Percentiles rank a stretch among this genome's conserved stretches.
Evolutionary conservation across 1,284 basidiomycete genomes (phyloP).

Genomic region (Ustilago trichophora): DNA sequence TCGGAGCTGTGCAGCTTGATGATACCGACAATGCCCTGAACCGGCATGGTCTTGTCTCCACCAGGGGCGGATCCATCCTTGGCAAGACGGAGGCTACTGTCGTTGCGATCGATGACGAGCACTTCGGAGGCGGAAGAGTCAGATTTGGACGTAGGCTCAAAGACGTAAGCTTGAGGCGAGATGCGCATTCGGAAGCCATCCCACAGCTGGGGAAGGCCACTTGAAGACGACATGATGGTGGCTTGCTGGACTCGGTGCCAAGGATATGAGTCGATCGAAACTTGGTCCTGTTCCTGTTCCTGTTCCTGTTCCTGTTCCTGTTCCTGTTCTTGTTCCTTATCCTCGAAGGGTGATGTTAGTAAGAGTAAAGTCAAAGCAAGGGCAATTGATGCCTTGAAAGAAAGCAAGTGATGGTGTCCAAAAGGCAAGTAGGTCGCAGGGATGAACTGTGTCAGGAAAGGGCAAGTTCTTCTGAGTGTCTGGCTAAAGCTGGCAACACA

Average conservation of each 20-base stretch:
- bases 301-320: too few species aligned
- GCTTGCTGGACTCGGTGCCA: not conserved
- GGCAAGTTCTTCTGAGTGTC: too few species aligned
- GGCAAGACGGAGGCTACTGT: conserved; percentile 29
- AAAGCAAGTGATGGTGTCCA: too few species aligned
- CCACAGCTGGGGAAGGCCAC: conserved; percentile 33
- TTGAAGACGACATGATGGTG: conserved; percentile 33
- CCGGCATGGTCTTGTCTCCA: conserved; percentile 44
- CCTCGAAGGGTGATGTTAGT: too few species aligned
- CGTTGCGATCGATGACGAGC: conserved; percentile 38
- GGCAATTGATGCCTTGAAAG: too few species aligned
- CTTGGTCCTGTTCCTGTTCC: too few species aligned
- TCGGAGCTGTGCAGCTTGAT: conserved; percentile 70
- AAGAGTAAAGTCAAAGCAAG: too few species aligned
- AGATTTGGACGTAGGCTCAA: conserved; percentile 28
- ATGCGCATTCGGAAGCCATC: conserved; percentile 31
- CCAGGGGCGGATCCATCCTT: conserved; percentile 13
- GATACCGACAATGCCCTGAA: conserved; percentile 60
- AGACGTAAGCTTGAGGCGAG: conserved; percentile 36
- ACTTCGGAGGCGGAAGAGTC: conserved; percentile 15
- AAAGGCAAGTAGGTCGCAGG: too few species aligned
- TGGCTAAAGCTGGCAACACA: too few species aligned
- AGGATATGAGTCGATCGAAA: not conserved
- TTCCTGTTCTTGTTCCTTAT: too few species aligned
- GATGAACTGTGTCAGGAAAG: too few species aligned